Evolutionary conservation across 2,329 filamentous ascomycete species (phyloP).

Genomic region (Lojkania enalia): DNA sequence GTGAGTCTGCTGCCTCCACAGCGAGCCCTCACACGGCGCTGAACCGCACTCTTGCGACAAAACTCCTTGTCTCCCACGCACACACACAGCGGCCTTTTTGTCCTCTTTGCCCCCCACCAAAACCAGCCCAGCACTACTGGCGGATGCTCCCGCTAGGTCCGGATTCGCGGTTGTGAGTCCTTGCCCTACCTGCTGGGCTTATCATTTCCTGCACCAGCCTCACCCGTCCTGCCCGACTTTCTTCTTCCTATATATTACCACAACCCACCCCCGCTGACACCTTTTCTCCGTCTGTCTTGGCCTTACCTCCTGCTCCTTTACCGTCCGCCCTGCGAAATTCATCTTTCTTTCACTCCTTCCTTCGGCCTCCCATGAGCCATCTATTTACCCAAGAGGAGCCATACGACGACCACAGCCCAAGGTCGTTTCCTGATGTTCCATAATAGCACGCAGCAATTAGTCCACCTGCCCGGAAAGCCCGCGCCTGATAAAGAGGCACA

Average conservation of each 20-base stretch:
- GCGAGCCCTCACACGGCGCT: slow-evolving; percentile 4
- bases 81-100: slow-evolving; percentile 26
- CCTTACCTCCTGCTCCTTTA: slow-evolving; percentile 14
- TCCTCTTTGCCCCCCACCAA: slow-evolving; percentile 29
- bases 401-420: slow-evolving; percentile 27
- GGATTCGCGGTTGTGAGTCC: slow-evolving; percentile 25
- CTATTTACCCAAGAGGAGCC: slow-evolving; percentile 24
- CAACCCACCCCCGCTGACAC: slow-evolving; percentile 31
- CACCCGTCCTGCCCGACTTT: slow-evolving; percentile 21
- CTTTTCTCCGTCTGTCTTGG: slow-evolving; percentile 17
- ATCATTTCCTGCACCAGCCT: slow-evolving; percentile 39
- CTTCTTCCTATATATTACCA: slow-evolving; percentile 35
- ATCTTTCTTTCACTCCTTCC: slow-evolving; percentile 8
- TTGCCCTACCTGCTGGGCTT: slow-evolving; percentile 22
- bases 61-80: slow-evolving; percentile 27
- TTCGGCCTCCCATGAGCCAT: slow-evolving; percentile 40
- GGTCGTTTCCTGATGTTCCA: slow-evolving; percentile 44
- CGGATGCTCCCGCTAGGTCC: slow-evolving; percentile 40
- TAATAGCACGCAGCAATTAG: slow-evolving; percentile 34
- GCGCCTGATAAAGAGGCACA: slow-evolving; percentile 31
- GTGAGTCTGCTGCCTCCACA: slow-evolving; percentile 6
- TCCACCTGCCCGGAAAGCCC: slow-evolving; percentile 35
- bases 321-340: slow-evolving; percentile 13
- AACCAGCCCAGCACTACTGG: slow-evolving; percentile 9
- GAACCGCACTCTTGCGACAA: slow-evolving; percentile 10